Base-by-base conservation (phyloP, 1,284 basidiomycete genomes). In the Irpex sp. region DNA sequence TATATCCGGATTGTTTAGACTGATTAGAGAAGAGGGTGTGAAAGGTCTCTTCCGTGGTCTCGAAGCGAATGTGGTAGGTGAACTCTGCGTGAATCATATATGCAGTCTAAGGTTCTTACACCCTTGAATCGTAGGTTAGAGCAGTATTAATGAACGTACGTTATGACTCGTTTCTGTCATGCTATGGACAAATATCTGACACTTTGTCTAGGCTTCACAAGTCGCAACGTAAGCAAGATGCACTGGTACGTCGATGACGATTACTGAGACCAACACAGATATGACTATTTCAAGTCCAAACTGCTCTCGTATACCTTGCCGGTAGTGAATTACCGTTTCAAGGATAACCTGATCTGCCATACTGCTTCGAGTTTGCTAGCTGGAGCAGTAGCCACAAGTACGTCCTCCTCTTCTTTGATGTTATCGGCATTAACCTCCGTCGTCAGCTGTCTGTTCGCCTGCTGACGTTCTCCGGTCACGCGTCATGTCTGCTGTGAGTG, bases 301-400 rank as follows among this genome's bases (percentile, higher is more conserved):
- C 75, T 96, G 38, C 76, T 96, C 51, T 76, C 76, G 58, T 74
- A 81, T 62, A 83, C 76, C 6, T 75, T 85, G 66, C 88, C 84
- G 56, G 71, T 86, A 59, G 73, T 91, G 54, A 79, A 91, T 57
- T 86, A 89, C 65, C 84, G 88, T 65, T 79, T 94, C 57, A 83
- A 84, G 61, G 93, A 96, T 69, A 85, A 77, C 75, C 81, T 86
- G 71, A 79, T 82, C 61, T 82, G 86, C 69, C 94, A 87, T 73
- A 83, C 83, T 17, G 79, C 85, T 31, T 80, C 88, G 2, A 91
- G 89, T 71, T 77, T 83, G 64, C 73, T 86, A 13, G 88, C 90
- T n/a, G 94, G 93, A 13, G 91, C 92, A n/a, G 85, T 94, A 62
- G 93, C 93, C 19, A 96, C 94, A 6, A 95, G 89, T 92, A 64